These are phyloP conservation scores for Leavenworthia alabamica DNA, from an alignment of 345 rosid species.

Conservation along the genomic window DNA sequence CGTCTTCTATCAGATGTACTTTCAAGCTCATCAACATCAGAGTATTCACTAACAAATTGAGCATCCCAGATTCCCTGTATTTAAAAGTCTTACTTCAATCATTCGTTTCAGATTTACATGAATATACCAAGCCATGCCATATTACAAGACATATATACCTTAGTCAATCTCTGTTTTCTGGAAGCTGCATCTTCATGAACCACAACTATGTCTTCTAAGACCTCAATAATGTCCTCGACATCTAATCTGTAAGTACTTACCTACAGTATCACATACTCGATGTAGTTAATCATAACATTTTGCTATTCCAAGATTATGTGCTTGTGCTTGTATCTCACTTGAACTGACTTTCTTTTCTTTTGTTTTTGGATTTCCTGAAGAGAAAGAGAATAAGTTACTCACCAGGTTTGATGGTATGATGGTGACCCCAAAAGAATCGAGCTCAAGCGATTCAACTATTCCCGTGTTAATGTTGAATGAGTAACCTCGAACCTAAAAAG, in stretches of 20 bases:
- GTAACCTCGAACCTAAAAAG: constrained; percentile 70
- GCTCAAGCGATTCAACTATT: constrained; percentile 65
- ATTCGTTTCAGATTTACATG: not conserved
- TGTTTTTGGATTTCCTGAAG: not conserved
- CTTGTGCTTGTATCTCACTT: constrained; percentile 13
- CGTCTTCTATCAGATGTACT: constrained; percentile 18
- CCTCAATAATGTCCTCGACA: constrained; percentile 70
- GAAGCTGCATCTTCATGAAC: constrained; percentile 73
- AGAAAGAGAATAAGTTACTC: not conserved
- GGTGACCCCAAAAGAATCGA: constrained; percentile 83
- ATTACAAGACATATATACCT: constrained; percentile 38
- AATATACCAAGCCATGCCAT: constrained; percentile 1
- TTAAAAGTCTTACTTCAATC: not conserved
- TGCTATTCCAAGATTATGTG: not conserved
- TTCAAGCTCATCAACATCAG: constrained; percentile 37
- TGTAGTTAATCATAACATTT: not conserved
- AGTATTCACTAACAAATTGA: constrained; percentile 40
- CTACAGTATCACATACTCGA: constrained; percentile 35
- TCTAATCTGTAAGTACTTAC: constrained; percentile 75
- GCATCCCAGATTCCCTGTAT: constrained; percentile 71
- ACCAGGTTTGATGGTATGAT: constrained; percentile 92
- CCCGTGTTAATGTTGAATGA: constrained; percentile 75
- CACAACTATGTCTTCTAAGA: constrained; percentile 55
- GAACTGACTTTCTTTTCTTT: not conserved
- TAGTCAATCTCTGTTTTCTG: constrained; percentile 68